phyloP scores from a whole-genome alignment of 441 rosid species.

The Gossypium trilobum region DNA sequence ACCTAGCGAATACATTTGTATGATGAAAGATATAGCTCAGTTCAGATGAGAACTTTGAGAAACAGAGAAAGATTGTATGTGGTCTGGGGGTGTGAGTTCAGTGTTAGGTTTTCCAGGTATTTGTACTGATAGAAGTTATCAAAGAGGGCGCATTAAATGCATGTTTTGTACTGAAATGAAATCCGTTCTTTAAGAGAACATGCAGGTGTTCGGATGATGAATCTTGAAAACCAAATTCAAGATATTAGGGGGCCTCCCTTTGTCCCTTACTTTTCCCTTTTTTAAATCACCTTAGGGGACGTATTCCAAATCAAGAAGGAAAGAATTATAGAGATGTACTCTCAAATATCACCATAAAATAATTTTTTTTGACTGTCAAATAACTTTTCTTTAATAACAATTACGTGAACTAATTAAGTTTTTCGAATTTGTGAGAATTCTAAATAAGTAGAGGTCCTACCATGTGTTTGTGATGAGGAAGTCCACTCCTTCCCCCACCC shows the following conservation, averaged over 20 bases:
- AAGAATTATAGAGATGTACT: too few relatives aligned
- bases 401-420: too few relatives aligned
- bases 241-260: slow-evolving; percentile 33
- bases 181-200: slow-evolving; percentile 43
- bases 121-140: slow-evolving; percentile 27
- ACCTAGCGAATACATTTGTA: background rate
- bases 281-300: background rate
- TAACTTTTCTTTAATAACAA: too few relatives aligned
- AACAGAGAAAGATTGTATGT: background rate
- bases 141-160: slow-evolving; percentile 46
- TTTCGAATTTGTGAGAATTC: too few relatives aligned
- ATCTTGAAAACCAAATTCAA: slow-evolving; percentile 29
- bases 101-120: slow-evolving; percentile 16
- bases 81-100: background rate
- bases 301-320: too few relatives aligned
- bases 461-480: slow-evolving; percentile 30
- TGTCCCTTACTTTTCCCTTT: slow-evolving; percentile 24
- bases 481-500: slow-evolving; percentile 29
- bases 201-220: slow-evolving; percentile 42
- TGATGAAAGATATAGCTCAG: too few relatives aligned
- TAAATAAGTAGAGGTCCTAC: slow-evolving; percentile 23
- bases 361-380: too few relatives aligned
- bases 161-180: slow-evolving; percentile 31
- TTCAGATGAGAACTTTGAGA: background rate
- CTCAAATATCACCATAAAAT: too few relatives aligned